Percentiles rank a stretch among this genome's conserved stretches.
These are phyloP conservation scores for Colletotrichum sp. DNA, from an alignment of 2,329 filamentous ascomycete species.

Conservation along the genomic window DNA sequence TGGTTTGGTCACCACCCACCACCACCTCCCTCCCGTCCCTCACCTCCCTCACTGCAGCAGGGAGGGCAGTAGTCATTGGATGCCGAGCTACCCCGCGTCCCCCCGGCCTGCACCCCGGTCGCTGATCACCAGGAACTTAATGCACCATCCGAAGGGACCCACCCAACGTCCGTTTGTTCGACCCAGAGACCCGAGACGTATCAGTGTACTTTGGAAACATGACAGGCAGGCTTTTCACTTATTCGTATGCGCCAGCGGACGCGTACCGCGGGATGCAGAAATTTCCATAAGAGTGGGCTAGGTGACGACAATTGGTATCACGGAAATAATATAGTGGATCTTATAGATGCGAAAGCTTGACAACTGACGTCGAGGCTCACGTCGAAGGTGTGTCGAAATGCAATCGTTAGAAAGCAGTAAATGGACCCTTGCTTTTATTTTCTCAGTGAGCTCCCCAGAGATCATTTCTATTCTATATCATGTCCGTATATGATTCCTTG, in stretches of 20 bases:
- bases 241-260: not conserved
- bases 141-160: not conserved
- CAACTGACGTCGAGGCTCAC: not conserved
- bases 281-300: not conserved
- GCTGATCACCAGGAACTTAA: constrained; percentile 1
- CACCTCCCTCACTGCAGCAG: not conserved
- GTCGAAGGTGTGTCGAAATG: not conserved
- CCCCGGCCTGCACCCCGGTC: constrained; percentile 5
- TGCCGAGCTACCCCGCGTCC: constrained; percentile 18
- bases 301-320: not conserved
- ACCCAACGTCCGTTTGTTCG: not conserved
- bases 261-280: not conserved
- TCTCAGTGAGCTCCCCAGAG: not conserved
- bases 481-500: not conserved
- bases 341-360: not conserved
- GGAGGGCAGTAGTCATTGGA: not conserved
- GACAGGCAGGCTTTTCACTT: not conserved
- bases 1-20: not conserved
- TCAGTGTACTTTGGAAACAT: not conserved
- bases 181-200: not conserved
- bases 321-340: not conserved
- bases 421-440: not conserved
- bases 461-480: not conserved
- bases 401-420: not conserved
- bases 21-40: not conserved